A percentile compares a stretch with the other conserved stretches of the same genome.
Conservation (phyloP, 768 basidiomycete genomes). For the Tricholoma flavovirens region DNA sequence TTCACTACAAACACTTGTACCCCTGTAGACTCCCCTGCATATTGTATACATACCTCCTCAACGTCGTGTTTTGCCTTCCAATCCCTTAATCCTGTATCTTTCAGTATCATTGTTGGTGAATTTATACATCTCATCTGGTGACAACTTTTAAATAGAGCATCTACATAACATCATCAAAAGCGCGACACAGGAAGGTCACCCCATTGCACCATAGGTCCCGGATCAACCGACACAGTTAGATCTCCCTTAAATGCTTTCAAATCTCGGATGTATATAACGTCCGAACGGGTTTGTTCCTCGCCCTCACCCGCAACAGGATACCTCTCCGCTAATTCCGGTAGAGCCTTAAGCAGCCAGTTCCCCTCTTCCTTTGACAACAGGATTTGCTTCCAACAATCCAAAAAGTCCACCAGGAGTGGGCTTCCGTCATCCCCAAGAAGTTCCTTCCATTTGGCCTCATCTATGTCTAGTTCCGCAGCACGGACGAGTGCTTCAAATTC, state of each 20-base stretch:
- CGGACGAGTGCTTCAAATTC: conserved; percentile 55
- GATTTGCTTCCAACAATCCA: conserved; percentile 54
- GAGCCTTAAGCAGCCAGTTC: conserved; percentile 41
- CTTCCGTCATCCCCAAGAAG: conserved; percentile 46
- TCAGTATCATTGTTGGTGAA: not conserved
- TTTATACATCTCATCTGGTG: not conserved
- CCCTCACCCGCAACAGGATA: conserved; percentile 53
- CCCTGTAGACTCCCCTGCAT: conserved; percentile 9
- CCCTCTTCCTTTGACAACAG: conserved; percentile 36
- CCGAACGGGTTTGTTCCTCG: conserved; percentile 36
- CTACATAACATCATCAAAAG: conserved; percentile 29
- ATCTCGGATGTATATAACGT: conserved; percentile 62
- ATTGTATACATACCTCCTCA: conserved; percentile 2
- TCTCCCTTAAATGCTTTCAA: conserved; percentile 58
- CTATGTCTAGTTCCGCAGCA: conserved; percentile 41
- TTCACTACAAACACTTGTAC: not conserved
- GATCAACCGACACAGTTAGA: conserved; percentile 47
- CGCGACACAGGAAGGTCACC: conserved; percentile 62
- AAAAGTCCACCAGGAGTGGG: conserved; percentile 58
- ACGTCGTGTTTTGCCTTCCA: conserved; percentile 12
- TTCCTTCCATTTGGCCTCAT: conserved; percentile 46
- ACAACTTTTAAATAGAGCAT: not conserved
- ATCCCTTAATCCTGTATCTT: conserved; percentile 1
- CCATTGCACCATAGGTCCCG: conserved; percentile 70
- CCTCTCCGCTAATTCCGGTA: conserved; percentile 52